Evolutionary conservation across 106 monocot genomes (phyloP), one percentile per base, ranked within the genome.

Genomic region (Allium cepa): DNA sequence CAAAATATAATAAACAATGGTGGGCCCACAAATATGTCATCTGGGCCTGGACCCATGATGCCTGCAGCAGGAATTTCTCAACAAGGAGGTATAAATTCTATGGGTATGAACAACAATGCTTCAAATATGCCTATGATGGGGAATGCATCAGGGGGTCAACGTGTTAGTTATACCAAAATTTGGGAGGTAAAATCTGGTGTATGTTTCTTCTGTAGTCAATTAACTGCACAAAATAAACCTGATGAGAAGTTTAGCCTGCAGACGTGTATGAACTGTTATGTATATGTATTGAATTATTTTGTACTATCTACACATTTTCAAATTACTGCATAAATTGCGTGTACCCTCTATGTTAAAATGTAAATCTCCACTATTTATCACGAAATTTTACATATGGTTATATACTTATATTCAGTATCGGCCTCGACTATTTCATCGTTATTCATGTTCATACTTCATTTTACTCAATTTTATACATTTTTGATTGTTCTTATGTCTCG

Each of bases 31-130:
- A 75, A 62, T 76, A 77, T 92, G 18, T 80, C 86, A 9, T 90
- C 99, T 70, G 90, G 73, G 67, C 53, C 87, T 71, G 87, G 91
- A 46, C 81, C 83, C 12, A 99, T 99, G 99, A 99, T 99, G 58
- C 96, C 96, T 49, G 88, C 96, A 52, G 91, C 92, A 16, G 96
- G 96, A 83, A 91, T 96, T 77, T 66, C 82, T 50, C 93, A 89
- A 70, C 97, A 87, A 69, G 50, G 77, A 59, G 79, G 75, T 53
- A 18, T 85, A 63, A 77, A 87, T 78, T 75, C 86, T 73, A 78
- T 87, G 55, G 84, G 80, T 47, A 67, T 80, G 65, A 59, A 75
- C 46, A 83, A 79, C 77, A 87, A 77, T 68, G 63, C 85, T 61
- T 28, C 85, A 50, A 91, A 81, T 51, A 83, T 95, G 82, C 82